phyloP scores from a whole-genome alignment of 2,329 filamentous ascomycete genomes.

The Fusarium mangiferae region DNA sequence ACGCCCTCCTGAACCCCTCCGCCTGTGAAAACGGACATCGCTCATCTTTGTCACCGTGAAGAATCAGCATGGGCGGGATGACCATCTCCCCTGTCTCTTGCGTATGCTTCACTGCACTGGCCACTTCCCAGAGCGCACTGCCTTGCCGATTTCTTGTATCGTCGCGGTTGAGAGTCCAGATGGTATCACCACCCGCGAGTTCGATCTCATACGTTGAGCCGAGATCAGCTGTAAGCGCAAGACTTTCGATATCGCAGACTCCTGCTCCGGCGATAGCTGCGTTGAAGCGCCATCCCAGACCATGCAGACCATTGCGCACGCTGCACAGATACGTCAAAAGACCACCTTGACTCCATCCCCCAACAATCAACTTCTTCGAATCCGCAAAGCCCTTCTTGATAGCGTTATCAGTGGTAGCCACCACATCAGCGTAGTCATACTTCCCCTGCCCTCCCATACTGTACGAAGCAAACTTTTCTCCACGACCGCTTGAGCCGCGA shows the following conservation, averaged over 20 bases:
- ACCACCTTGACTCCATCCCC: slow-evolving; percentile 53
- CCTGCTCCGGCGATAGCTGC: slow-evolving; percentile 52
- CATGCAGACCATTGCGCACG: slow-evolving; percentile 49
- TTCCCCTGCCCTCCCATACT: slow-evolving; percentile 45
- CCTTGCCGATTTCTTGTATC: slow-evolving; percentile 26
- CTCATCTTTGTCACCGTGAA: slow-evolving; percentile 25
- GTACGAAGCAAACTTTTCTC: slow-evolving; percentile 48
- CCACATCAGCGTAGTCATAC: slow-evolving; percentile 51
- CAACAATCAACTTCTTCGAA: slow-evolving; percentile 46
- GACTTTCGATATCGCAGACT: slow-evolving; percentile 50
- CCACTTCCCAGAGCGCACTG: slow-evolving; percentile 29
- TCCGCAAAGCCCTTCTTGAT: slow-evolving; percentile 48
- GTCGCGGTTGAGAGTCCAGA: slow-evolving; percentile 12
- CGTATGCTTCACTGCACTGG: neutral
- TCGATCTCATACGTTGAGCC: slow-evolving; percentile 30
- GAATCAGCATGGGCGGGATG: slow-evolving; percentile 25
- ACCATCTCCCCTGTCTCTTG: neutral
- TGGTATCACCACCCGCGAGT: neutral
- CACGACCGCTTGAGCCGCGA: slow-evolving; percentile 49
- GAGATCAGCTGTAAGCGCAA: slow-evolving; percentile 45
- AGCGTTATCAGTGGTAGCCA: slow-evolving; percentile 48
- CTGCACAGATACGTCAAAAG: slow-evolving; percentile 50
- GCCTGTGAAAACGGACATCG: slow-evolving; percentile 30
- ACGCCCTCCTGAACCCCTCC: slow-evolving; percentile 8
- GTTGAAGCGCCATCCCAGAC: slow-evolving; percentile 49